Evolutionary conservation across 495 filamentous ascomycete species (phyloP), one percentile per base, ranked within the genome.

Genomic region (Chaetomium fimeti): DNA sequence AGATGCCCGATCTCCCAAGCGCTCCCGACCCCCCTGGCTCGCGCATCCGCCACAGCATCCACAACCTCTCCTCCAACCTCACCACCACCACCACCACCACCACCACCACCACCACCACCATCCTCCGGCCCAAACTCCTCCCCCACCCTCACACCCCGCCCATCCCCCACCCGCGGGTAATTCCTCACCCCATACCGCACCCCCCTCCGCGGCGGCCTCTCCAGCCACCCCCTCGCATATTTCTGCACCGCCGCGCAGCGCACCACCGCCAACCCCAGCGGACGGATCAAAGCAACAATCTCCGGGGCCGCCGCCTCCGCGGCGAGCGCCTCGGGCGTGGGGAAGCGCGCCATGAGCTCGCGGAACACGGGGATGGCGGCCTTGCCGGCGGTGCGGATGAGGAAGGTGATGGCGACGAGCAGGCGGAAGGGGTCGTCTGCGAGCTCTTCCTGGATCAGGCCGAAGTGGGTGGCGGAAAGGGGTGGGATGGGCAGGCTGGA

Each of bases 1-100:
- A 97, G 71, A 72, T 96, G 90, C 0, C 88, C 93, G 62, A 97
- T 87, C 68, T 98, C 93, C 89, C 91, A 96, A 6, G 84, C 89
- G 3, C 75, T 75, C 5, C 68, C 68, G 12, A 71, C 22, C 63
- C 63, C 83, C 72, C 48, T 77, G 74, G 48, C 81, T 73, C 51
- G 76, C 73, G 59, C 63, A 9, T 70, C 68, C 25, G 57, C 55
- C 20, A 60, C 49, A 7, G 52, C 67, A 52, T 71, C 68, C 51
- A 25, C 51, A 5, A 62, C 70, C 59, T 61, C 36, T 7, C 67
- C 22, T 47, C 29, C 15, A 12, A 11, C 28, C 13, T 2, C 57
- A 18, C 40, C 57, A 8, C 60, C 67, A 9, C 67, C 45, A 57
- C 60, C 68, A 13, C 66, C 40, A 56, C 76, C 63, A 32, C 29